Evolutionary conservation across 2,329 filamentous ascomycete species (phyloP).

Genomic region (Sphaerulina populicola): DNA sequence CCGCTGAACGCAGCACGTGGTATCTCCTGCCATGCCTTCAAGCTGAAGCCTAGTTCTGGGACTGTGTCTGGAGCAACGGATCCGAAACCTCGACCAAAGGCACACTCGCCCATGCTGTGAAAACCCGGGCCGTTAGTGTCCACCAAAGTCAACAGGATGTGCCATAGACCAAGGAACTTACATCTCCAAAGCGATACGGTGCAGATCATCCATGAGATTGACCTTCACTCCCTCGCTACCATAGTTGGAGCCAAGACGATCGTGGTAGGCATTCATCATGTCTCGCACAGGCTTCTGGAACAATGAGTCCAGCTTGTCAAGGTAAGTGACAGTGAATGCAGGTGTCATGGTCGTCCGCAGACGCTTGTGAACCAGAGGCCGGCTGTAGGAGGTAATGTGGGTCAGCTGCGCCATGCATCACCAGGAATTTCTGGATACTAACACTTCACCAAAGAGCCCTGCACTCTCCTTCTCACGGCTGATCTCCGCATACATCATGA

Average conservation of each 20-base stretch:
- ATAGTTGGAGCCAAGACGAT: not conserved
- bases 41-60: slow-evolving; percentile 1
- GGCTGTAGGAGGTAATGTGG: not conserved
- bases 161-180: not conserved
- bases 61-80: slow-evolving; percentile 2
- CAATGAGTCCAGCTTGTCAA: slow-evolving; percentile 5
- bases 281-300: slow-evolving; percentile 1
- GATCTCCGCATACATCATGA: slow-evolving; percentile 16
- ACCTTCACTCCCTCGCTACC: not conserved
- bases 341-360: slow-evolving; percentile 6
- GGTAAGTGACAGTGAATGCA: slow-evolving; percentile 5
- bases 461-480: slow-evolving; percentile 6
- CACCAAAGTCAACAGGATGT: not conserved
- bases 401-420: not conserved
- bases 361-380: slow-evolving; percentile 4
- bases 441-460: slow-evolving; percentile 14
- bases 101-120: slow-evolving; percentile 6
- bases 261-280: slow-evolving; percentile 2
- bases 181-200: slow-evolving; percentile 9
- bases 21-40: slow-evolving; percentile 8
- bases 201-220: slow-evolving; percentile 10
- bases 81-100: slow-evolving; percentile 12
- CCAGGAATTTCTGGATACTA: not conserved
- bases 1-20: slow-evolving; percentile 7
- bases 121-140: not conserved